Conservation (phyloP, 2,329 filamentous ascomycete species). For the Phyllosticta capitalensis region DNA sequence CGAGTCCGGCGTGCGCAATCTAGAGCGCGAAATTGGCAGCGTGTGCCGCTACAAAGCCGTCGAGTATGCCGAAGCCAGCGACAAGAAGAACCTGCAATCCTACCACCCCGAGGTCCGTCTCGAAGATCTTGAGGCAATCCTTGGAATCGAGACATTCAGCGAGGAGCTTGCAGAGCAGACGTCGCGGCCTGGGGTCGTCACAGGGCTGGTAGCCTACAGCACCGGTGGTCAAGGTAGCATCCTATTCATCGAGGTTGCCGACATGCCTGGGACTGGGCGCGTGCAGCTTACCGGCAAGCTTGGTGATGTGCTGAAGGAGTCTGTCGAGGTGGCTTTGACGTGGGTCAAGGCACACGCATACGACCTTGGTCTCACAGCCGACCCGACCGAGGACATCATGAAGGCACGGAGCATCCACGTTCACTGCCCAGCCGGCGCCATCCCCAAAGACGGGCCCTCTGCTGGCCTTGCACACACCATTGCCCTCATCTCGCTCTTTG, state of each 20-base stretch:
- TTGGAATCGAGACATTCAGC: conserved; percentile 88
- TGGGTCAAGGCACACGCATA: conserved; percentile 98
- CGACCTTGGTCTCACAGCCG: conserved; percentile 72
- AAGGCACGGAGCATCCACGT: conserved; percentile 89
- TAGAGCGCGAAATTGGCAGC: conserved; percentile 89
- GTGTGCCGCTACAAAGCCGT: conserved; percentile 94
- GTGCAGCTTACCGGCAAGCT: conserved; percentile 95
- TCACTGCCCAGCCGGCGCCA: conserved; percentile 88
- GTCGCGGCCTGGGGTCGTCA: conserved; percentile 79
- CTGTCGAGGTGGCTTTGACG: conserved; percentile 86
- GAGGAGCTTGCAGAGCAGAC: conserved; percentile 89
- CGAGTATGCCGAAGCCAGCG: conserved; percentile 83
- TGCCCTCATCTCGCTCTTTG: conserved; percentile 84
- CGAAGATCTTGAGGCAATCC: conserved; percentile 77
- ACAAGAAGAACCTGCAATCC: conserved; percentile 50
- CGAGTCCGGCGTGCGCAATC: conserved; percentile 88
- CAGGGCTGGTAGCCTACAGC: conserved; percentile 74
- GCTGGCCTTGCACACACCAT: conserved; percentile 92
- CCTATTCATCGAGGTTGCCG: conserved; percentile 94
- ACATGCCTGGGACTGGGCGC: conserved; percentile 87
- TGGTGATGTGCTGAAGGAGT: conserved; percentile 93
- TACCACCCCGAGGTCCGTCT: conserved; percentile 68
- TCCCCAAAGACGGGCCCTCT: conserved; percentile 79
- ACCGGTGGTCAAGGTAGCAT: conserved; percentile 90
- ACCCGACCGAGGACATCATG: conserved; percentile 87